Percentiles rank a stretch among this genome's conserved stretches.
phyloP scores from a whole-genome alignment of 805 yeast genomes.

The Candida jianshihensis region DNA sequence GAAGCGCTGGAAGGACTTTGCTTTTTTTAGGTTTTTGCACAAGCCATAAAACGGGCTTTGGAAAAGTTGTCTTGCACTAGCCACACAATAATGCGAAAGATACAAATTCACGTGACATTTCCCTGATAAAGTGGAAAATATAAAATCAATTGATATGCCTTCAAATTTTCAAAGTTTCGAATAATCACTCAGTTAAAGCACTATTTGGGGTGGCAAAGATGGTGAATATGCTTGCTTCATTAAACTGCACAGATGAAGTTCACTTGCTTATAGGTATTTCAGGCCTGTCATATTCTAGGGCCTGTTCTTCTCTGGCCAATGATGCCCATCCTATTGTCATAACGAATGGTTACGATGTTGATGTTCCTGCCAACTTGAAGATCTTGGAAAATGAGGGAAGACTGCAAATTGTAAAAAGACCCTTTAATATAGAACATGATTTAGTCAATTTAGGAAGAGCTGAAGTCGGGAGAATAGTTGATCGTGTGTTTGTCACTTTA shows the following conservation, averaged over 20 bases:
- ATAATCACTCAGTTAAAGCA: too few relatives aligned
- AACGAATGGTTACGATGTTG: conserved; percentile 20
- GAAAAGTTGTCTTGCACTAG: too few relatives aligned
- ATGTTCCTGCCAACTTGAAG: conserved; percentile 23
- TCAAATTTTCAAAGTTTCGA: too few relatives aligned
- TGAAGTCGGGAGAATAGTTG: conserved; percentile 60
- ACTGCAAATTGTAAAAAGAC: conserved; percentile 25
- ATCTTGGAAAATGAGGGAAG: conserved; percentile 21
- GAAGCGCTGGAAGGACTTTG: too few relatives aligned
- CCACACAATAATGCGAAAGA: too few relatives aligned
- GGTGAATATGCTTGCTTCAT: conserved; percentile 12
- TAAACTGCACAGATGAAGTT: conserved; percentile 40
- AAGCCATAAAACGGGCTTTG: too few relatives aligned
- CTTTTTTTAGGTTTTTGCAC: too few relatives aligned
- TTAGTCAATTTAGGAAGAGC: conserved; percentile 52
- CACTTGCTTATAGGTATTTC: conserved; percentile 54
- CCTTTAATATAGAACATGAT: conserved; percentile 33
- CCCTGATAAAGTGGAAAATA: too few relatives aligned
- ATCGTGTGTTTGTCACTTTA: conserved; percentile 63
- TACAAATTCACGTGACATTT: too few relatives aligned
- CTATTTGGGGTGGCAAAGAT: too few relatives aligned
- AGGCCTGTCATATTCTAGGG: conserved; percentile 39
- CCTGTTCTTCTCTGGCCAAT: conserved; percentile 38
- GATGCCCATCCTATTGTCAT: conserved; percentile 54
- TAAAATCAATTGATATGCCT: too few relatives aligned